These are phyloP conservation scores for Aspergillus cristatus DNA, from an alignment of 495 filamentous ascomycete genomes.

Conservation along the genomic window DNA sequence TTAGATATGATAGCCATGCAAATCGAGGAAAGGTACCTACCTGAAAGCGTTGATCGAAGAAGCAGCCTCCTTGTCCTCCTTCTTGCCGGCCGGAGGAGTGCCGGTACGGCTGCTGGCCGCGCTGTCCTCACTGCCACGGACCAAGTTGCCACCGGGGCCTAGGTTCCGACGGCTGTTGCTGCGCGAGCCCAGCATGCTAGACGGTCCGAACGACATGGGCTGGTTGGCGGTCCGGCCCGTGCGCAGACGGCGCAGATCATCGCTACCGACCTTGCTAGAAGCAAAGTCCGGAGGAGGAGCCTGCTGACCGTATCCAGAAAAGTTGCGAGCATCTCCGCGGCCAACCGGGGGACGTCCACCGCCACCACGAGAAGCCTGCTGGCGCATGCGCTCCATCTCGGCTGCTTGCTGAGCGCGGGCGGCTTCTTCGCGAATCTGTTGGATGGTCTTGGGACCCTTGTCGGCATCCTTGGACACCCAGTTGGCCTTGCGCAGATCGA, in stretches of 20 bases:
- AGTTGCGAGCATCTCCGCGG: slow-evolving; percentile 78
- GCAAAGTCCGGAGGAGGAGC: slow-evolving; percentile 59
- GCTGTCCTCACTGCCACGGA: slow-evolving; percentile 67
- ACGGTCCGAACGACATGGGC: slow-evolving; percentile 55
- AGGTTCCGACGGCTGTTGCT: slow-evolving; percentile 74
- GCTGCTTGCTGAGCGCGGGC: slow-evolving; percentile 55
- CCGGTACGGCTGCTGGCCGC: slow-evolving; percentile 76
- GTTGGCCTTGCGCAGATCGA: slow-evolving; percentile 64
- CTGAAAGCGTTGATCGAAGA: slow-evolving; percentile 81
- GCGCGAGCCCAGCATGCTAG: slow-evolving; percentile 68
- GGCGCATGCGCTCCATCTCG: slow-evolving; percentile 43
- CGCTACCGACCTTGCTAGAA: slow-evolving; percentile 74
- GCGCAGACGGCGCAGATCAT: slow-evolving; percentile 76
- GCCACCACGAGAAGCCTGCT: slow-evolving; percentile 43
- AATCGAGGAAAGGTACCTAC: slow-evolving; percentile 36
- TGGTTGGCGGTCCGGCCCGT: slow-evolving; percentile 54
- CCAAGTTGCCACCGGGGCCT: slow-evolving; percentile 58
- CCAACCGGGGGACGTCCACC: slow-evolving; percentile 60
- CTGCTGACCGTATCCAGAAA: slow-evolving; percentile 58
- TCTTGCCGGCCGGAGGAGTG: slow-evolving; percentile 67
- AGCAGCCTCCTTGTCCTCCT: slow-evolving; percentile 56
- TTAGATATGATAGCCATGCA: slow-evolving; percentile 2
- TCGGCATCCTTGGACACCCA: slow-evolving; percentile 78
- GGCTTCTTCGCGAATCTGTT: slow-evolving; percentile 77
- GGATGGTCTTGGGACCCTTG: slow-evolving; percentile 94